Conservation (phyloP, 2,329 filamentous ascomycete genomes). For the Microsporum canis region DNA sequence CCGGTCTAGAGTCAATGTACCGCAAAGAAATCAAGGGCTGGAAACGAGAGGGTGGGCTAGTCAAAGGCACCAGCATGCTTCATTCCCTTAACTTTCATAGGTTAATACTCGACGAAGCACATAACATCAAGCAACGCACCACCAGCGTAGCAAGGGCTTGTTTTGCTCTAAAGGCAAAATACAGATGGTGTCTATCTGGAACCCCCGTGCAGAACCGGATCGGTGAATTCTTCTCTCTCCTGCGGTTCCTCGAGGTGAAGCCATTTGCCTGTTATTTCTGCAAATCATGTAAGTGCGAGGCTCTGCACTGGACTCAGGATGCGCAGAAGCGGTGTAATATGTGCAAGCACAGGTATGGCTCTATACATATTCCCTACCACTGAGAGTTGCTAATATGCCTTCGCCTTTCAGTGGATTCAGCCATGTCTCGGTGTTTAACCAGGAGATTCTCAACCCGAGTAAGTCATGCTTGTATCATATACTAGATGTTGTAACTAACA, state of each 20-base stretch:
- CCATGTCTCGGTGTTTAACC: slow-evolving; percentile 78
- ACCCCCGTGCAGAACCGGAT: slow-evolving; percentile 96
- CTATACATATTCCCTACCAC: not conserved
- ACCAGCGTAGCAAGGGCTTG: slow-evolving; percentile 92
- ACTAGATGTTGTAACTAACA: not conserved
- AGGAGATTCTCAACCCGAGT: slow-evolving; percentile 79
- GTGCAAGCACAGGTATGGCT: slow-evolving; percentile 48
- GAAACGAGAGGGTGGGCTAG: slow-evolving; percentile 62
- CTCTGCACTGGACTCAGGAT: slow-evolving; percentile 72
- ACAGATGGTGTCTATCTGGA: slow-evolving; percentile 92
- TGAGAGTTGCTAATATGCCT: not conserved
- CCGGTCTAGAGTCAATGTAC: slow-evolving; percentile 74
- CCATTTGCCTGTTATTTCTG: slow-evolving; percentile 94
- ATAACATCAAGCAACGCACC: slow-evolving; percentile 74
- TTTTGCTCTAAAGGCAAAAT: slow-evolving; percentile 75
- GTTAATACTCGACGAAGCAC: slow-evolving; percentile 86
- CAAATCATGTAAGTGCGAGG: slow-evolving; percentile 69
- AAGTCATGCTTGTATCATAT: slow-evolving; percentile 13
- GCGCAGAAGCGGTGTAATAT: slow-evolving; percentile 57
- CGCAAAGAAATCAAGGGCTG: slow-evolving; percentile 89
- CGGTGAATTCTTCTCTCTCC: slow-evolving; percentile 88
- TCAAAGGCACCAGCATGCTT: slow-evolving; percentile 68
- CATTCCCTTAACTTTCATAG: slow-evolving; percentile 82
- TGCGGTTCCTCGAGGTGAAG: slow-evolving; percentile 78
- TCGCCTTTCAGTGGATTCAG: slow-evolving; percentile 41